Conservation (phyloP, 148 eudicot species). For the Chenopodium formosanum region DNA sequence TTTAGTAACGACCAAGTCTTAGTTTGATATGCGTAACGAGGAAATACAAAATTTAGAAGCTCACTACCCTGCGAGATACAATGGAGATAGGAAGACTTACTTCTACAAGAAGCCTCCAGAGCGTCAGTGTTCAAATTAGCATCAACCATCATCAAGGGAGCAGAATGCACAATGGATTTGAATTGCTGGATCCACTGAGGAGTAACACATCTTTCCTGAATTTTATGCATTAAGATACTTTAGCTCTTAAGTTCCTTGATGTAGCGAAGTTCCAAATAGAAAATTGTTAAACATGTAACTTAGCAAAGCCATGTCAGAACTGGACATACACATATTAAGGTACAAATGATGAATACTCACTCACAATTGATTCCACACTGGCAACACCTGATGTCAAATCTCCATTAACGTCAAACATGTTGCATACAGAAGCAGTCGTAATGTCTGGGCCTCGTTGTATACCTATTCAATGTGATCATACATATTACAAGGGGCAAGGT, state of each 20-base stretch:
- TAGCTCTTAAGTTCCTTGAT: slow-evolving; percentile 1
- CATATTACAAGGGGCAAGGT: not conserved
- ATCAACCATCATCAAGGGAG: slow-evolving; percentile 88
- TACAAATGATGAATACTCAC: slow-evolving; percentile 29
- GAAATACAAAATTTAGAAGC: not conserved
- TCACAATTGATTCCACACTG: slow-evolving; percentile 79
- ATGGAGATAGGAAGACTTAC: slow-evolving; percentile 32
- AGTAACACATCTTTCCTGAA: slow-evolving; percentile 70
- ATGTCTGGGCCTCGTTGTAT: slow-evolving; percentile 52
- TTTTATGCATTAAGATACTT: slow-evolving; percentile 16
- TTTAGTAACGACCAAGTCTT: not conserved
- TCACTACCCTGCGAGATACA: not conserved
- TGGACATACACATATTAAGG: slow-evolving; percentile 12
- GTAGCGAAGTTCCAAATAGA: not conserved
- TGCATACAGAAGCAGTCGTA: slow-evolving; percentile 76
- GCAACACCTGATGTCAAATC: slow-evolving; percentile 88
- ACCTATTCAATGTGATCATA: slow-evolving; percentile 38
- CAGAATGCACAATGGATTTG: slow-evolving; percentile 37
- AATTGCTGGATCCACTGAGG: slow-evolving; percentile 76
- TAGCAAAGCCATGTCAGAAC: slow-evolving; percentile 3
- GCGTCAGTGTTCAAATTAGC: slow-evolving; percentile 77
- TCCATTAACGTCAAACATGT: slow-evolving; percentile 74
- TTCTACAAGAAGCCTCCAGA: slow-evolving; percentile 62
- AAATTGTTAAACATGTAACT: not conserved
- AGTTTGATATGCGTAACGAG: not conserved